A percentile compares a stretch with the other conserved stretches of the same genome.
Conservation (phyloP, 208 protist species). For the Wallacemonas collosoma region DNA sequence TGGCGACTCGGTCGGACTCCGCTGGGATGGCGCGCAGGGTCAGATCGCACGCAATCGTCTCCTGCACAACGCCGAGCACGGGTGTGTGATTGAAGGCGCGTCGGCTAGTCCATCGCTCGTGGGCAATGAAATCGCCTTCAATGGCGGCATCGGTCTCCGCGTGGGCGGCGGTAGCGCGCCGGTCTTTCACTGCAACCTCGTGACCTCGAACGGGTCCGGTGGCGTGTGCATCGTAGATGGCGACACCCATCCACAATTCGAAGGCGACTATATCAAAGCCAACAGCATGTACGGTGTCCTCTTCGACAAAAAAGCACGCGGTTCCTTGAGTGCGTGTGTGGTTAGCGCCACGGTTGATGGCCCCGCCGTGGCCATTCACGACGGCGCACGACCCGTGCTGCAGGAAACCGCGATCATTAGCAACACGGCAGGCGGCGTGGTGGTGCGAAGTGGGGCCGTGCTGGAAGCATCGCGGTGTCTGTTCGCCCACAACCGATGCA, state of each 20-base stretch:
- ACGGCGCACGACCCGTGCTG: conserved; percentile 19
- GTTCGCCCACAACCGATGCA: conserved; percentile 13
- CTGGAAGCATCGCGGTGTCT: conserved; percentile 16
- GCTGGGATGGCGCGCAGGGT: conserved; percentile 14
- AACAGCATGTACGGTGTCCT: conserved; percentile 24
- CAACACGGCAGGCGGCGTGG: conserved; percentile 25
- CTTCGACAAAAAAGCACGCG: conserved; percentile 20
- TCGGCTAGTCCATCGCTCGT: conserved; percentile 9
- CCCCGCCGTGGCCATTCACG: conserved; percentile 26
- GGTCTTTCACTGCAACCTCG: conserved; percentile 20
- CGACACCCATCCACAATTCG: conserved; percentile 20
- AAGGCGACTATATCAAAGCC: conserved; percentile 33
- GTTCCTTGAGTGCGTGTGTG: conserved; percentile 19
- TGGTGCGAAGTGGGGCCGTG: conserved; percentile 19
- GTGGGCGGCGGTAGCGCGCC: conserved; percentile 10
- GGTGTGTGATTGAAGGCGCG: conserved; percentile 27
- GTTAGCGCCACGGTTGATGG: conserved; percentile 26
- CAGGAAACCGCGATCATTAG: conserved; percentile 21
- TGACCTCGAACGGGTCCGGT: conserved; percentile 18
- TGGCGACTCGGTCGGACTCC: conserved; percentile 17
- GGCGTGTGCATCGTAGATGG: conserved; percentile 19
- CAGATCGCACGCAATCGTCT: conserved; percentile 28
- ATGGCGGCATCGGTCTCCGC: conserved; percentile 23
- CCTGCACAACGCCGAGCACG: conserved; percentile 24
- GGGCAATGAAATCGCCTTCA: conserved; percentile 26